Evolutionary conservation across 2,329 filamentous ascomycete species (phyloP), one percentile per base, ranked within the genome.

Genomic region (Colletotrichum nymphaeae): DNA sequence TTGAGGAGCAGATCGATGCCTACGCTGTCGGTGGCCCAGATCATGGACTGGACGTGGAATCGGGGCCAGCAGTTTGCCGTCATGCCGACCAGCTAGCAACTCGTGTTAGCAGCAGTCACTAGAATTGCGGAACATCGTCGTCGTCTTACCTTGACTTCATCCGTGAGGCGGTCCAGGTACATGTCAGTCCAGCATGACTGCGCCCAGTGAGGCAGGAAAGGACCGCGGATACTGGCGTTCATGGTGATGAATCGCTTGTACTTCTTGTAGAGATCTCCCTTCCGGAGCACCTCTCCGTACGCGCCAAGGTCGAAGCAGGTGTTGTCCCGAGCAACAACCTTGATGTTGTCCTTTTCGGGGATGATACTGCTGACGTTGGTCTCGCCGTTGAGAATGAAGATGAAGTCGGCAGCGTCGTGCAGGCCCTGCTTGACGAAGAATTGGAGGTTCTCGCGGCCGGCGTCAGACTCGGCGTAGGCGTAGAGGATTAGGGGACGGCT

Each of bases 381-480:
- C 55, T 79, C 75, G 49, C 83, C 83, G 62, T 84, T 82, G 60
- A 84, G 75, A 68, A 84, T 81, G 75, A 84, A 84, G 72, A 84
- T 75, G 74, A 84, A 84, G 75, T 84, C 83, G 59, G 82, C 83
- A 0, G 75, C 78, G 35, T 72, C 78, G 74, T 84, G 81, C 2
- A 84, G 76, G 37, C 81, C 83, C 63, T 84, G 79, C 37, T 75
- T 67, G 12, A 84, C 68, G 75, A 84, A 84, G 75, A 80, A 84
- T 11, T 77, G 53, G 26, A 84, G 74, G 76, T 84, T 84, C 57
- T 77, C 74, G 42, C 78, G 80, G 30, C 78, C 78, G 42, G 69
- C 69, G 1, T 75, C 76, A n/a, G 80, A 81, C 70, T 84, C 82
- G 32, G 79, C 77, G 74, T 81, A 84, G 56, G 79, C 80, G 60